Percentiles rank a stretch among this genome's conserved stretches.
Evolutionary conservation across 2,329 filamentous ascomycete species (phyloP).

Genomic region (Penicillium sp.): DNA sequence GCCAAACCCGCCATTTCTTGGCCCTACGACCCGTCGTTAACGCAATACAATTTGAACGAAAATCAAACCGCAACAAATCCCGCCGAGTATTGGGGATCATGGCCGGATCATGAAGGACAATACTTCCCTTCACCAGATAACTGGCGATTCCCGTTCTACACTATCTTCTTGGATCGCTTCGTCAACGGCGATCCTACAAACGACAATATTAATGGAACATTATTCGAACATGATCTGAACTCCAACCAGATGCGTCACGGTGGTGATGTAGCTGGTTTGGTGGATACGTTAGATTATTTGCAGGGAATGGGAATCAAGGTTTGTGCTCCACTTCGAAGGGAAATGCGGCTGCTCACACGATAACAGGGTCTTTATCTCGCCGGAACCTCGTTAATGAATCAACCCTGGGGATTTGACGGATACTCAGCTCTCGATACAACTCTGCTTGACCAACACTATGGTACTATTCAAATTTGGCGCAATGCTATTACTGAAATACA

Average conservation of each 20-base stretch:
- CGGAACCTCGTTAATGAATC: slow-evolving; percentile 63
- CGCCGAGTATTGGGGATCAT: slow-evolving; percentile 58
- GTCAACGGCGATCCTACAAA: slow-evolving; percentile 66
- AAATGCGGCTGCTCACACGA: slow-evolving; percentile 6
- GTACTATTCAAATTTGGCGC: slow-evolving; percentile 59
- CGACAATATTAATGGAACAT: slow-evolving; percentile 61
- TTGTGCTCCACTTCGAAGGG: slow-evolving; percentile 2
- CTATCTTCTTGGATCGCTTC: slow-evolving; percentile 63
- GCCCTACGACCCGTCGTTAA: slow-evolving; percentile 52
- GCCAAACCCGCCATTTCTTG: slow-evolving; percentile 30
- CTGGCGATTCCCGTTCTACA: slow-evolving; percentile 68
- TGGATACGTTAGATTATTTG: slow-evolving; percentile 64
- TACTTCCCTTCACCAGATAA: slow-evolving; percentile 58
- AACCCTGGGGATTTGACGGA: slow-evolving; percentile 63
- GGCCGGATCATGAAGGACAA: slow-evolving; percentile 46
- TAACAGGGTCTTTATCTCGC: slow-evolving; percentile 60
- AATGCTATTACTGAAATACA: slow-evolving; percentile 61
- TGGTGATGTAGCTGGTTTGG: slow-evolving; percentile 59
- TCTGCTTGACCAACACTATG: slow-evolving; percentile 63
- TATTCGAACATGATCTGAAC: slow-evolving; percentile 61
- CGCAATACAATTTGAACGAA: slow-evolving; percentile 61
- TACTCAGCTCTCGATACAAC: slow-evolving; percentile 64
- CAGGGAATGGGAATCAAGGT: slow-evolving; percentile 65
- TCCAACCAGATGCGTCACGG: slow-evolving; percentile 65
- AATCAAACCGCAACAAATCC: slow-evolving; percentile 57